Base-by-base conservation (phyloP, 805 yeast species). In the Wickerhamomyces strasburgensis region DNA sequence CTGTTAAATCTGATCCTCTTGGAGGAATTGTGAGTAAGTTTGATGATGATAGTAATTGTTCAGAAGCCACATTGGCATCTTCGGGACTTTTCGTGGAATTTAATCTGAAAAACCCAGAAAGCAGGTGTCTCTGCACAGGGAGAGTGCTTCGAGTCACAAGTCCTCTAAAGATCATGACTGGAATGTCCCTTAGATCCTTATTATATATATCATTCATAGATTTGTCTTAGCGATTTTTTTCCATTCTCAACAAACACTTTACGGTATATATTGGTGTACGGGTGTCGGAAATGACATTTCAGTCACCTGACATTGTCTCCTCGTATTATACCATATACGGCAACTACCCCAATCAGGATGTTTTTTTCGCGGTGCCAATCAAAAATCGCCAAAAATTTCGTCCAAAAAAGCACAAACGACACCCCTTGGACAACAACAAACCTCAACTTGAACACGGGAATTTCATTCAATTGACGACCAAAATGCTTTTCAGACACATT, bases 1-100 rank as follows among this genome's bases (percentile, higher is more conserved):
- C 86, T 7, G 90, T 84, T 41, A 77, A 55, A 46, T 73, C 78
- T 6, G 66, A 44, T 35, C 64, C 60, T 50, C 72, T 63, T 25
- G 68, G 65, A 19, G 66, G 60, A 39, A 70, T 61, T 34, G 62
- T 63, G 33, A 67, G 49, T 35, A 57, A 39, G 14, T 41, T 30
- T 5, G 47, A 34, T 31, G 44, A 43, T 6, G 49, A 40, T 15
- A 50, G 38, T 9, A 29, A 36, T 18, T 26, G n/a, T 19, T 21
- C 25, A 14, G 31, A 13, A 29, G 19, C 17, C 6, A 19, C 26
- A 6, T 21, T 24, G 15, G 26, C 29, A 5, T 31, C 35, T 19
- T 33, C 29, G 3, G 34, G 9, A 5, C 40, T 25, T 33, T 32
- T 29, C 5, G 39, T 32, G 15, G 42, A 27, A 5, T 18, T 14